Conservation (phyloP, 225 moss, liverwort and hornwort genomes). For the Sphagnum tenellum region DNA sequence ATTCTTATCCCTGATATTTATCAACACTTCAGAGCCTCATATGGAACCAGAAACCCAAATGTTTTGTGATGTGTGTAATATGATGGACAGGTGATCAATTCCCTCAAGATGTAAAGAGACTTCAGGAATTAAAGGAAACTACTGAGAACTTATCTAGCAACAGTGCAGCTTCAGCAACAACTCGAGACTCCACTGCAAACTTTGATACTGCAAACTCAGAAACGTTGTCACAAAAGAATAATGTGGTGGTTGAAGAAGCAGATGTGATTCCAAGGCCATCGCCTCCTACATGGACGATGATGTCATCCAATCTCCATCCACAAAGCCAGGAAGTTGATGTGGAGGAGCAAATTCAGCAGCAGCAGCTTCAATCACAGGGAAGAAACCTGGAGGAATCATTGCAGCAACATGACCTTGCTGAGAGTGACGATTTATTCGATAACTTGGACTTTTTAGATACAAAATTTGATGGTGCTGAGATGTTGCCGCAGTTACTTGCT, state of each 20-base stretch:
- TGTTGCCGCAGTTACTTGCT: too few species aligned
- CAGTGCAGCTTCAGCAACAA: constrained; percentile 41
- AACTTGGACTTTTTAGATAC: constrained; percentile 34
- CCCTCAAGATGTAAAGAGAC: too few species aligned
- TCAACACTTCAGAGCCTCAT: too few species aligned
- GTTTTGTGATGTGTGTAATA: too few species aligned
- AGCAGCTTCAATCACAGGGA: constrained; percentile 5
- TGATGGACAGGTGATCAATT: too few species aligned
- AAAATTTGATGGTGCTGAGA: constrained; percentile 7
- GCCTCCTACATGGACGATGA: constrained; percentile 16
- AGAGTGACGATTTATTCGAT: constrained; percentile 25
- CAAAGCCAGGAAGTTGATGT: too few species aligned
- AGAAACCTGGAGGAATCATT: constrained; percentile 12
- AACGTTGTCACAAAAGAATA: constrained; percentile 14
- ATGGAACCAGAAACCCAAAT: too few species aligned
- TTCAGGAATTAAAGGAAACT: too few species aligned
- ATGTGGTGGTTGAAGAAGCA: constrained; percentile 19
- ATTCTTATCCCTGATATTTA: too few species aligned
- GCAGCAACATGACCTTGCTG: constrained; percentile 14
- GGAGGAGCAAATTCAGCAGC: too few species aligned
- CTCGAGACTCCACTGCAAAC: constrained; percentile 8
- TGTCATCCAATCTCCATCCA: not conserved
- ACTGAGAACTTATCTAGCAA: not conserved
- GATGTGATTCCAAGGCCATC: constrained; percentile 39
- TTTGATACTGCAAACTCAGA: constrained; percentile 48